Evolutionary conservation across 2,329 filamentous ascomycete species (phyloP).

Genomic region (Calycina herbarum): DNA sequence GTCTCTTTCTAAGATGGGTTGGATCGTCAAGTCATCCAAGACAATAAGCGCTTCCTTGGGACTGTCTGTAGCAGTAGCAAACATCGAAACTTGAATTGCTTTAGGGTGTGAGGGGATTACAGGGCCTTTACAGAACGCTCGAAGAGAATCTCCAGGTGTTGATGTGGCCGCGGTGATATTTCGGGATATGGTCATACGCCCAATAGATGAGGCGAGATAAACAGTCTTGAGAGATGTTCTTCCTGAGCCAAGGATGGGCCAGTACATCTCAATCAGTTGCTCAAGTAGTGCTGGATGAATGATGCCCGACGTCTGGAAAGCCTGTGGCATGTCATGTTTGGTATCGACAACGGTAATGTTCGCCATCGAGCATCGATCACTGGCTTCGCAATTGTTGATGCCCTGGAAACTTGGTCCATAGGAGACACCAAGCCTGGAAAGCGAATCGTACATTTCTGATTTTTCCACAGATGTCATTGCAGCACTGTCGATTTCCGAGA

Average conservation of each 20-base stretch:
- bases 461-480: slow-evolving; percentile 37
- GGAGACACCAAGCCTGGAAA: slow-evolving; percentile 48
- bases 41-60: slow-evolving; percentile 40
- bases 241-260: slow-evolving; percentile 41
- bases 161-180: slow-evolving; percentile 41
- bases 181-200: slow-evolving; percentile 42
- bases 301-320: slow-evolving; percentile 44
- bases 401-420: slow-evolving; percentile 56
- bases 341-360: slow-evolving; percentile 46
- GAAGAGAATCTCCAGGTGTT: slow-evolving; percentile 38
- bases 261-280: slow-evolving; percentile 45
- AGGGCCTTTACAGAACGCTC: slow-evolving; percentile 42
- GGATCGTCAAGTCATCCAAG: slow-evolving; percentile 42
- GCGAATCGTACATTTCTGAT: slow-evolving; percentile 46
- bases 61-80: slow-evolving; percentile 37
- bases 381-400: slow-evolving; percentile 47
- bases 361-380: slow-evolving; percentile 35
- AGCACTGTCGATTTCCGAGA: slow-evolving; percentile 36
- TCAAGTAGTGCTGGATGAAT: slow-evolving; percentile 51
- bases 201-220: slow-evolving; percentile 47
- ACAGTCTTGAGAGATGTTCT: slow-evolving; percentile 39
- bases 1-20: slow-evolving; percentile 44
- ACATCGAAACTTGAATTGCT: slow-evolving; percentile 43
- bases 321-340: slow-evolving; percentile 44
- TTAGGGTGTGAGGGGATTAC: slow-evolving; percentile 36